Conservation (phyloP, 495 filamentous ascomycete genomes). For the Letharia columbiana region DNA sequence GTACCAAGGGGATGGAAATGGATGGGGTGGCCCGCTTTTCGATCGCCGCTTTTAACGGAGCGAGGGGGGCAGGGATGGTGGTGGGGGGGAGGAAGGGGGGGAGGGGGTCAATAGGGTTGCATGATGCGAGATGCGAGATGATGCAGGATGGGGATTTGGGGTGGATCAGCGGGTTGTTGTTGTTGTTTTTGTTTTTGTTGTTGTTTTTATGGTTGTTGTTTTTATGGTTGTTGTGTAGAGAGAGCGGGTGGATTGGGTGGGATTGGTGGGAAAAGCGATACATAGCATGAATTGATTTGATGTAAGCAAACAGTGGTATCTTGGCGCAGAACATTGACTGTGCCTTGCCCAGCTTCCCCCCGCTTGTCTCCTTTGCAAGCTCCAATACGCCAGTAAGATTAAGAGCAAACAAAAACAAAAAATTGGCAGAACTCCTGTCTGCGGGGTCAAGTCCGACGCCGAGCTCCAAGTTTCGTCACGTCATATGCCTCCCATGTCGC, state of each 20-base stretch:
- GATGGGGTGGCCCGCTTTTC: too few relatives aligned
- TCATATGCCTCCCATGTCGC: constrained; percentile 21
- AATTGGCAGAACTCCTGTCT: background rate
- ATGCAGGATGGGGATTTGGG: background rate
- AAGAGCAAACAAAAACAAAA: background rate
- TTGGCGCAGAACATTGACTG: constrained; percentile 14
- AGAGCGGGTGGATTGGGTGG: background rate
- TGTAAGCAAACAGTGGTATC: constrained; percentile 15
- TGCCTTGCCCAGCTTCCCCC: constrained; percentile 4
- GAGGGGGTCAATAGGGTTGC: background rate
- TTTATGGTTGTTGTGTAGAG: background rate
- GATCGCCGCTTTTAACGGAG: too few relatives aligned
- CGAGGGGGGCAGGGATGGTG: too few relatives aligned
- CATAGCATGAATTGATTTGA: background rate
- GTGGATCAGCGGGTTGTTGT: background rate
- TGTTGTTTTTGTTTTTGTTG: background rate
- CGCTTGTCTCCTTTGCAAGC: background rate
- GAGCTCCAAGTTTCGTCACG: constrained; percentile 15
- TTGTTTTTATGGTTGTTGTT: background rate
- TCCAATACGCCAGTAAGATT: background rate
- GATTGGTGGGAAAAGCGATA: background rate
- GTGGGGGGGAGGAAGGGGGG: too few relatives aligned
- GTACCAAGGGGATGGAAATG: too few relatives aligned
- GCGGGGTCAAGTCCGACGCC: background rate
- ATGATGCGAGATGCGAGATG: constrained; percentile 1